These are phyloP conservation scores for Calvatia gigantea DNA, from an alignment of 768 basidiomycete genomes.

Conservation along the genomic window DNA sequence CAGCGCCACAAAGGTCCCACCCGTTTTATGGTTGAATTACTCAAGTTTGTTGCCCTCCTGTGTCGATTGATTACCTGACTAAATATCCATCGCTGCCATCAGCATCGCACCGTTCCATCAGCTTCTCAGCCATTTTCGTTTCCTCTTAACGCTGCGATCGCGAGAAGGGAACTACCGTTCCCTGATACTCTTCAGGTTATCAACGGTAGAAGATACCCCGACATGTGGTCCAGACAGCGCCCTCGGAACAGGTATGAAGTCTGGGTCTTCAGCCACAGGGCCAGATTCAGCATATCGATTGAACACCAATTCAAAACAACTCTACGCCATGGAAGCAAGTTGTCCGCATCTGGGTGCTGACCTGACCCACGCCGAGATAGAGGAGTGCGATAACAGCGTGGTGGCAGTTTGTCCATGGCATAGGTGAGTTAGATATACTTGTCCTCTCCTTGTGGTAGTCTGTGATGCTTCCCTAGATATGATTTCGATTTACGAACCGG, in stretches of 20 bases:
- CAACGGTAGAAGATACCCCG: slow-evolving; percentile 24
- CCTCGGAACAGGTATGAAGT: slow-evolving; percentile 3
- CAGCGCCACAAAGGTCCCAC: no score
- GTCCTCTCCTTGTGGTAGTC: background rate
- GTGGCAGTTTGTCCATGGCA: slow-evolving; percentile 80
- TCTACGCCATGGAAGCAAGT: slow-evolving; percentile 78
- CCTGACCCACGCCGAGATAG: slow-evolving; percentile 78
- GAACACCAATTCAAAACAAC: slow-evolving; percentile 28
- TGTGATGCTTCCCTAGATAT: slow-evolving; percentile 41
- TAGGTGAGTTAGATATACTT: slow-evolving; percentile 34
- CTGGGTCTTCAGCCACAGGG: background rate
- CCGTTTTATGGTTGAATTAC: slow-evolving; percentile 17
- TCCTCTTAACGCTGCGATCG: slow-evolving; percentile 58
- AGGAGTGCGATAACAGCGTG: slow-evolving; percentile 54
- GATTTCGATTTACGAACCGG: slow-evolving; percentile 73
- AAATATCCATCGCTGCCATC: background rate
- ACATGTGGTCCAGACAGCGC: slow-evolving; percentile 2
- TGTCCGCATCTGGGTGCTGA: slow-evolving; percentile 83
- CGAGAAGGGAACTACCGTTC: slow-evolving; percentile 55
- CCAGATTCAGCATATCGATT: slow-evolving; percentile 18
- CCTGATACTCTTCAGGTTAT: slow-evolving; percentile 62
- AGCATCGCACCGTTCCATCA: slow-evolving; percentile 43
- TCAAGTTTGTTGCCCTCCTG: slow-evolving; percentile 20
- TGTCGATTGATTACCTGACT: background rate
- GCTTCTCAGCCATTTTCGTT: slow-evolving; percentile 56